phyloP scores from a whole-genome alignment of 352 stramenopile genomes.

The Phytophthora macrochlamydospora region DNA sequence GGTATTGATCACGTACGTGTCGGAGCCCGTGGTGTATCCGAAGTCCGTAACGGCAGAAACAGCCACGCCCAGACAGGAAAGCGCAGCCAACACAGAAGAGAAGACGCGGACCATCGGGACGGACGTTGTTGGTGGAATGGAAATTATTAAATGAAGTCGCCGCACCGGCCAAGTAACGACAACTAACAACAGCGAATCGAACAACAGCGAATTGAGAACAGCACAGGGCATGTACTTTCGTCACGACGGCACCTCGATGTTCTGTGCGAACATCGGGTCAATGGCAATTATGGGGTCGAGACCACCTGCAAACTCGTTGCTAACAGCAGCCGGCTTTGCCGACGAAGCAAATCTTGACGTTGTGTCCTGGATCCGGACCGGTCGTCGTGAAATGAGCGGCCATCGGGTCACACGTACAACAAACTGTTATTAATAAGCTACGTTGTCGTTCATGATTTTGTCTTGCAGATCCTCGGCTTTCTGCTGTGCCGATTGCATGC shows the following conservation, averaged over 20 bases:
- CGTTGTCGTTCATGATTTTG: too few species aligned
- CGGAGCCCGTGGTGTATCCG: slow-evolving; percentile 38
- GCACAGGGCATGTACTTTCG: slow-evolving; percentile 3
- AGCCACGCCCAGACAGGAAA: background rate
- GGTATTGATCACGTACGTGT: slow-evolving; percentile 43
- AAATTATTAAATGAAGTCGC: background rate
- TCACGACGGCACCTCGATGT: background rate
- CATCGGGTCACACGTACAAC: too few species aligned
- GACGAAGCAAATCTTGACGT: background rate
- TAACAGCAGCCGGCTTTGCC: background rate
- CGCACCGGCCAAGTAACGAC: too few species aligned
- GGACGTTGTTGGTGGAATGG: background rate
- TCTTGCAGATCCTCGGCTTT: too few species aligned
- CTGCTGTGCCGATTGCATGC: too few species aligned
- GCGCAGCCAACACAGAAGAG: background rate
- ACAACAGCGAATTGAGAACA: slow-evolving; percentile 5
- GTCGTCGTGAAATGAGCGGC: too few species aligned
- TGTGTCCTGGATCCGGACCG: too few species aligned
- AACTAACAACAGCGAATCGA: too few species aligned
- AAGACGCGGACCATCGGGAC: background rate
- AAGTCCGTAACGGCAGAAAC: background rate
- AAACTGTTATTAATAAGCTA: too few species aligned
- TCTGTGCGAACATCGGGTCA: slow-evolving; percentile 1
- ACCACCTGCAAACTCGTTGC: background rate
- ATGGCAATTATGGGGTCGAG: background rate